Evolutionary conservation across 345 rosid genomes (phyloP).

Genomic region (Zanthoxylum bungeanum): DNA sequence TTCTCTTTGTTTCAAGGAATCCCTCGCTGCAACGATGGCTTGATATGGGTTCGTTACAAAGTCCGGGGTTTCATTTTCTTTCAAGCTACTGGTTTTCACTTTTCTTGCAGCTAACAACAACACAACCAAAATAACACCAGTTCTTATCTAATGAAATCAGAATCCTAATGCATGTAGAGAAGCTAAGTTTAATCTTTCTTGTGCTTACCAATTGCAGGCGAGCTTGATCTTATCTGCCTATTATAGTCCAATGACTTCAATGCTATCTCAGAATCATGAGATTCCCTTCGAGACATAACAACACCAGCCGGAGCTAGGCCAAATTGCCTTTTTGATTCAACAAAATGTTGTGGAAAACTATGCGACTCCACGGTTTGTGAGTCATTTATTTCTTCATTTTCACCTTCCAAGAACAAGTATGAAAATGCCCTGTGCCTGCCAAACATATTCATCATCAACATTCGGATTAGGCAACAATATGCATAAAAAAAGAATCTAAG

Average conservation of each 20-base stretch:
- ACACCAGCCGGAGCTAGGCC: conserved; percentile 90
- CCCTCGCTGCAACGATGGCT: conserved; percentile 78
- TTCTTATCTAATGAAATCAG: background rate
- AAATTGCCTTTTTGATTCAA: conserved; percentile 52
- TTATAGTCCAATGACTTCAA: conserved; percentile 61
- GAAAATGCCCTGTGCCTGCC: conserved; percentile 87
- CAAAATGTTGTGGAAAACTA: conserved; percentile 78
- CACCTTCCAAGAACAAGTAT: conserved; percentile 76
- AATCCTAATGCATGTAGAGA: background rate
- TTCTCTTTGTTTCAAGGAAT: conserved; percentile 75
- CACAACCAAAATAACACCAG: background rate
- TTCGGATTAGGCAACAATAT: background rate
- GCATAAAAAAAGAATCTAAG: background rate
- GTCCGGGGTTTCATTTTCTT: conserved; percentile 77
- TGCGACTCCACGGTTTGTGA: conserved; percentile 76
- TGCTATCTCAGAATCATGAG: conserved; percentile 48
- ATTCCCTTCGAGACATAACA: conserved; percentile 55
- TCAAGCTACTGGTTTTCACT: conserved; percentile 35
- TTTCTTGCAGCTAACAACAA: conserved; percentile 54
- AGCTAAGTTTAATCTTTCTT: background rate
- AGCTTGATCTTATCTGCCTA: conserved; percentile 47
- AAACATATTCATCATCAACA: background rate
- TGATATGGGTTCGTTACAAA: conserved; percentile 63
- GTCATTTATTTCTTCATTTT: conserved; percentile 68
- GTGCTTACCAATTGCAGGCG: conserved; percentile 57